A percentile compares a stretch with the other conserved stretches of the same genome.
Evolutionary conservation across 148 eudicot genomes (phyloP).

Genomic region (Polygonum maritimum): DNA sequence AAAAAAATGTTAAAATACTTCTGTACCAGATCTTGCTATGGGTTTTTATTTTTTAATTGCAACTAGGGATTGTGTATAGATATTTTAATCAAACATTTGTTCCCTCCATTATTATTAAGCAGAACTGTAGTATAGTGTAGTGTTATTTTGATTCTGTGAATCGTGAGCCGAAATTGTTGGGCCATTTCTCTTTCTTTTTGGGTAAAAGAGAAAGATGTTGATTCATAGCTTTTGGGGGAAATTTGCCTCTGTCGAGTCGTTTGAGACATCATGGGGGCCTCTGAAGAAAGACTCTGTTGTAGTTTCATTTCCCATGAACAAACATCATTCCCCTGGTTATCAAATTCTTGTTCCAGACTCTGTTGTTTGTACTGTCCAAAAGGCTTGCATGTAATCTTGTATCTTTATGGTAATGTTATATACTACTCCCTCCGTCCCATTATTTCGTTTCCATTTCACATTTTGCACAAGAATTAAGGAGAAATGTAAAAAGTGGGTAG

Average conservation of each 20-base stretch:
- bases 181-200: background rate
- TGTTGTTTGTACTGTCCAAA: background rate
- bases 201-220: background rate
- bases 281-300: background rate
- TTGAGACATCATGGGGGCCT: background rate
- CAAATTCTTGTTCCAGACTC: background rate
- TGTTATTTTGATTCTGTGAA: background rate
- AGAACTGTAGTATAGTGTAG: background rate
- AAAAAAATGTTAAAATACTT: constrained; percentile 9
- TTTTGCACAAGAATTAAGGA: too few relatives aligned
- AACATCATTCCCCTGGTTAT: background rate
- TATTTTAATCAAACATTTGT: background rate
- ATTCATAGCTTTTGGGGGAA: background rate
- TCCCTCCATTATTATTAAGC: background rate
- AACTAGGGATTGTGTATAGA: background rate
- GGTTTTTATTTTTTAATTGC: background rate
- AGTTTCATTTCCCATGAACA: background rate
- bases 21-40: background rate
- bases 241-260: background rate
- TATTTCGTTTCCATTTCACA: too few relatives aligned
- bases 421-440: too few relatives aligned
- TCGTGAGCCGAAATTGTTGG: background rate
- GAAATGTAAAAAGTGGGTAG: too few relatives aligned
- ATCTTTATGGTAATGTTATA: background rate
- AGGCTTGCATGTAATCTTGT: background rate